Evolutionary conservation across 2,329 filamentous ascomycete species (phyloP).

Genomic region (Sporothrix luriei): DNA sequence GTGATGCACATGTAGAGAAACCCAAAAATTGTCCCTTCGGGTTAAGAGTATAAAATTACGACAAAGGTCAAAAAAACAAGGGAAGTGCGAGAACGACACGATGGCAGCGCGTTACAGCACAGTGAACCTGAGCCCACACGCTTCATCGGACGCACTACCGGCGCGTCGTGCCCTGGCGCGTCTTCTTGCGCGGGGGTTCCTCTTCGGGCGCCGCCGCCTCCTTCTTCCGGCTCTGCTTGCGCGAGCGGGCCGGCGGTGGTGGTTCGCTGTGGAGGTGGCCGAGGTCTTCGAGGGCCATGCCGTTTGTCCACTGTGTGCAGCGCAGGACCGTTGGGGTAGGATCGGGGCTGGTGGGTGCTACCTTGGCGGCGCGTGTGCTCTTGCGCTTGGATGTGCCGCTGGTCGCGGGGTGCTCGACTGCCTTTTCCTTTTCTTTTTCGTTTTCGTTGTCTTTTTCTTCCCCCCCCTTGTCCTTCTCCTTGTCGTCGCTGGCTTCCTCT

Average conservation of each 20-base stretch:
- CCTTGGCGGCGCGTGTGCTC: constrained; percentile 46
- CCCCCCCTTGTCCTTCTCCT: constrained; percentile 23
- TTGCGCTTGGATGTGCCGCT: constrained; percentile 44
- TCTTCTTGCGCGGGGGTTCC: constrained; percentile 38
- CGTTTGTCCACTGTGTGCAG: constrained; percentile 60
- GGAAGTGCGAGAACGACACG: not conserved
- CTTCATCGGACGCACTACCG: not conserved
- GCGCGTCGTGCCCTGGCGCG: constrained; percentile 35
- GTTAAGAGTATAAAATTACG: constrained; percentile 3
- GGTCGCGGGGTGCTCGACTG: not conserved
- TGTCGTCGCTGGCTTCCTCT: constrained; percentile 37
- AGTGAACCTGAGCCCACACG: not conserved
- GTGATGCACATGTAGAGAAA: not conserved
- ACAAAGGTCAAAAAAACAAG: not conserved
- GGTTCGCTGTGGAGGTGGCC: constrained; percentile 61
- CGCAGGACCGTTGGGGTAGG: constrained; percentile 50
- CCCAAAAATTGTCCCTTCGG: not conserved
- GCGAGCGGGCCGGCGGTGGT: constrained; percentile 54
- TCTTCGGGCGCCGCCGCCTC: constrained; percentile 38
- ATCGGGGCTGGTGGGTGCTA: constrained; percentile 50
- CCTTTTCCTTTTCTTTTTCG: not conserved
- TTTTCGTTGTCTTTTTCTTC: not conserved
- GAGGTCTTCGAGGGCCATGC: constrained; percentile 58
- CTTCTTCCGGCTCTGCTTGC: constrained; percentile 58
- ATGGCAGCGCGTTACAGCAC: not conserved